These are phyloP conservation scores for Crotalaria pallida DNA, from an alignment of 306 rosid genomes.

Conservation along the genomic window DNA sequence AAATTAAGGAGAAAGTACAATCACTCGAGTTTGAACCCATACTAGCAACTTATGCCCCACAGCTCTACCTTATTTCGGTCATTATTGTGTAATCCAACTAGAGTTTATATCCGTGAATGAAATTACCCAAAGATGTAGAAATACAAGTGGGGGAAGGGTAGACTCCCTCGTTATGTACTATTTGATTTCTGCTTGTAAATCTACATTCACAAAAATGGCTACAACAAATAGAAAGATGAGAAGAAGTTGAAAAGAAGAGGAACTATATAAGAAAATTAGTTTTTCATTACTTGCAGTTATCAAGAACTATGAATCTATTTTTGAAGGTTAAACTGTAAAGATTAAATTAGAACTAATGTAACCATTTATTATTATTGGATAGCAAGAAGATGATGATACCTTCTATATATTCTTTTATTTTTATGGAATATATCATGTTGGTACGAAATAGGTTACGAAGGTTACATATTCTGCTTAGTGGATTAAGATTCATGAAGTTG, in stretches of 20 bases:
- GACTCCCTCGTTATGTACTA: background rate
- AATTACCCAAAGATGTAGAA: no score
- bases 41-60: no score
- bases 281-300: background rate
- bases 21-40: no score
- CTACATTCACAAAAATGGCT: no score
- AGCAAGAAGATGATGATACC: background rate
- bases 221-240: background rate
- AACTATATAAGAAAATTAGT: background rate
- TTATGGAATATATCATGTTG: background rate
- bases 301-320: background rate
- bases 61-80: no score
- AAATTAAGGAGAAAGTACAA: no score
- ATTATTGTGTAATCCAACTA: no score
- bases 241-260: background rate
- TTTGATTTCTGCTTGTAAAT: background rate
- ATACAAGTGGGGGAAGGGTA: background rate
- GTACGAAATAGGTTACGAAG: conserved; percentile 31
- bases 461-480: conserved; percentile 10
- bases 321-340: background rate
- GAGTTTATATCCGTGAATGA: no score
- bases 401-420: no score
- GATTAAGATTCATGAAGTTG: conserved; percentile 19
- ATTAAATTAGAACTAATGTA: background rate
- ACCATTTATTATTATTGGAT: background rate